Evolutionary conservation across 2,329 filamentous ascomycete genomes (phyloP).

Genomic region (Calonectria naviculata): DNA sequence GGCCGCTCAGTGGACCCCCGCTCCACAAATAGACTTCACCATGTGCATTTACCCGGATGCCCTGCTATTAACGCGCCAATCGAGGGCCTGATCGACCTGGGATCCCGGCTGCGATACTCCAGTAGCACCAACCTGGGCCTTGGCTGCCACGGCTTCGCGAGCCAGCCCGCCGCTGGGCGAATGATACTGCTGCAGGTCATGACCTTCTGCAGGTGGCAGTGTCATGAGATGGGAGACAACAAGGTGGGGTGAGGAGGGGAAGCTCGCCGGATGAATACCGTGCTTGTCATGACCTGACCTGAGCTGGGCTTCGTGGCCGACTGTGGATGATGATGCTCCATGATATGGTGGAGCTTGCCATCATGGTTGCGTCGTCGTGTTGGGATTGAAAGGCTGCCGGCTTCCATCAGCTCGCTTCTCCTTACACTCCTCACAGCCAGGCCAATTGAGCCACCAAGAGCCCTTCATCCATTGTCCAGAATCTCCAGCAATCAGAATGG

Average conservation of each 20-base stretch:
- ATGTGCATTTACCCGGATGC: constrained; percentile 35
- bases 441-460: constrained; percentile 10
- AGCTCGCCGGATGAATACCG: constrained; percentile 34
- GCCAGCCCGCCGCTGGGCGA: constrained; percentile 25
- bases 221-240: constrained; percentile 28
- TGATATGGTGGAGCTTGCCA: constrained; percentile 32
- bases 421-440: constrained; percentile 7
- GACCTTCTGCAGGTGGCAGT: constrained; percentile 14
- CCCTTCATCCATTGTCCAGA: background rate
- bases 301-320: constrained; percentile 4
- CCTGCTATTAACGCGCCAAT: constrained; percentile 31
- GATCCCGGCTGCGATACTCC: background rate
- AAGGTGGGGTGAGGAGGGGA: constrained; percentile 38
- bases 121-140: constrained; percentile 1
- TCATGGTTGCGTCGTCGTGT: constrained; percentile 4
- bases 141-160: constrained; percentile 10
- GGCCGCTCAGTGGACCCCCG: background rate
- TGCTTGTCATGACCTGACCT: background rate
- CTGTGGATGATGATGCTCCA: constrained; percentile 11
- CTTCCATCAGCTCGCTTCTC: constrained; percentile 11
- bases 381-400: constrained; percentile 17
- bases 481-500: constrained; percentile 37
- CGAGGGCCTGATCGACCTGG: constrained; percentile 9
- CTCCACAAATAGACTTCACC: constrained; percentile 19
- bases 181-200: constrained; percentile 25